phyloP scores from a whole-genome alignment of 768 basidiomycete genomes.

The Amanita rubescens region DNA sequence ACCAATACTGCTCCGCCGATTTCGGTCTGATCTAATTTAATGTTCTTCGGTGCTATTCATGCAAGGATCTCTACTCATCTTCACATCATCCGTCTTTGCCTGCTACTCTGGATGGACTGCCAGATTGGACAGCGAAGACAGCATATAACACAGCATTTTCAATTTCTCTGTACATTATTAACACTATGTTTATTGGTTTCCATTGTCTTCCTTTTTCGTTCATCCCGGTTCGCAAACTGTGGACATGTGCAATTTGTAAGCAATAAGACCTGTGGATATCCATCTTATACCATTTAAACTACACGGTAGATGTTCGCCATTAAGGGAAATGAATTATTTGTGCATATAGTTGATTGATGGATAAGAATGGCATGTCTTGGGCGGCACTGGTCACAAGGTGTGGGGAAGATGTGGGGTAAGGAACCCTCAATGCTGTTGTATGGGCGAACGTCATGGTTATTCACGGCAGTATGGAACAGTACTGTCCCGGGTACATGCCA shows the following conservation, averaged over 20 bases:
- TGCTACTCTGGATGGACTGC: not conserved
- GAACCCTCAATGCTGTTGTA: no score
- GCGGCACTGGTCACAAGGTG: not conserved
- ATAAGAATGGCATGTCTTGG: not conserved
- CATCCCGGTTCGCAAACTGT: not conserved
- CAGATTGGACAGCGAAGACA: constrained; percentile 7
- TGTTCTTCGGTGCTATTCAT: not conserved
- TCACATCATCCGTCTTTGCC: not conserved
- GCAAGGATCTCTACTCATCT: not conserved
- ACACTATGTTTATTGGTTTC: constrained; percentile 7
- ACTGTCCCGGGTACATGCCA: no score
- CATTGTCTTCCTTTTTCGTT: not conserved
- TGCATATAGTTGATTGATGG: not conserved
- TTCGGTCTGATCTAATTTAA: not conserved
- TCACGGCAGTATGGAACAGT: no score
- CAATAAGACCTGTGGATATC: not conserved
- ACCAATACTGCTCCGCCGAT: constrained; percentile 3
- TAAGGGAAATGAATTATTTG: not conserved
- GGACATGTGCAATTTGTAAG: constrained; percentile 1
- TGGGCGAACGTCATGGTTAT: no score
- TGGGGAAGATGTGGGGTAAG: not conserved
- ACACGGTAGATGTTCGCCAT: not conserved
- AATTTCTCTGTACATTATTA: constrained; percentile 5
- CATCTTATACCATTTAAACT: not conserved
- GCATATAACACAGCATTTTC: constrained; percentile 7